Evolutionary conservation across 495 filamentous ascomycete genomes (phyloP).

Genomic region (Penicillium cosmopolitanum): DNA sequence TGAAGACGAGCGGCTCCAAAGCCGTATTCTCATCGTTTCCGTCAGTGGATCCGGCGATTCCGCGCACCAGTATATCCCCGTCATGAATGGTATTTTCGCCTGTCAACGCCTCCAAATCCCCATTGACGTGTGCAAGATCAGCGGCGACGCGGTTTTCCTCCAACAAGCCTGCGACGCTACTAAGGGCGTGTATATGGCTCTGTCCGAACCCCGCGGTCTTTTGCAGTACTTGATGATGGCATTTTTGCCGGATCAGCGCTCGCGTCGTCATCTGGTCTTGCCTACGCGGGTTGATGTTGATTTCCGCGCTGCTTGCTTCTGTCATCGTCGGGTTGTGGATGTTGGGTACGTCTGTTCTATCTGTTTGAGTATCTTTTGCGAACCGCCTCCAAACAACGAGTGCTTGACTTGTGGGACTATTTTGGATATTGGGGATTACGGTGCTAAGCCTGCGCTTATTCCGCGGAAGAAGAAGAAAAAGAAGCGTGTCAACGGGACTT

Average conservation of each 20-base stretch:
- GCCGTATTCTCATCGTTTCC: constrained; percentile 87
- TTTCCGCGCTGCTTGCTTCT: constrained; percentile 97
- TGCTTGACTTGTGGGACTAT: constrained; percentile 93
- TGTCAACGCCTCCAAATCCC: constrained; percentile 82
- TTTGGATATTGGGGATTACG: constrained; percentile 75
- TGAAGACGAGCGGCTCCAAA: constrained; percentile 58
- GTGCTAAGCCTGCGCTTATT: constrained; percentile 73
- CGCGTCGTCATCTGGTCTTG: constrained; percentile 65
- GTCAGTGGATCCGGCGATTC: constrained; percentile 81
- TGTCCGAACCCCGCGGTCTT: constrained; percentile 66
- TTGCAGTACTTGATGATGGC: constrained; percentile 95
- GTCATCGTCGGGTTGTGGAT: constrained; percentile 88
- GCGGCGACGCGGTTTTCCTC: constrained; percentile 86
- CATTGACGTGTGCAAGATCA: constrained; percentile 86
- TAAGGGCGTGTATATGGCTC: constrained; percentile 79
- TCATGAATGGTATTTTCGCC: constrained; percentile 98
- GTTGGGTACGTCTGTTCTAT: constrained; percentile 94
- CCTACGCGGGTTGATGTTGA: constrained; percentile 88
- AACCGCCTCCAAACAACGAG: constrained; percentile 63
- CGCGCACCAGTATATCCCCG: constrained; percentile 90
- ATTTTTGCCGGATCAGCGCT: constrained; percentile 78
- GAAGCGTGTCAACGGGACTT: constrained; percentile 52
- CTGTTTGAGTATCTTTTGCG: constrained; percentile 84
- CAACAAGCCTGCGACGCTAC: constrained; percentile 95
- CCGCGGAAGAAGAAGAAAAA: constrained; percentile 77